These are phyloP conservation scores for Talaromyces stipitatus DNA, from an alignment of 495 filamentous ascomycete species.

Conservation along the genomic window DNA sequence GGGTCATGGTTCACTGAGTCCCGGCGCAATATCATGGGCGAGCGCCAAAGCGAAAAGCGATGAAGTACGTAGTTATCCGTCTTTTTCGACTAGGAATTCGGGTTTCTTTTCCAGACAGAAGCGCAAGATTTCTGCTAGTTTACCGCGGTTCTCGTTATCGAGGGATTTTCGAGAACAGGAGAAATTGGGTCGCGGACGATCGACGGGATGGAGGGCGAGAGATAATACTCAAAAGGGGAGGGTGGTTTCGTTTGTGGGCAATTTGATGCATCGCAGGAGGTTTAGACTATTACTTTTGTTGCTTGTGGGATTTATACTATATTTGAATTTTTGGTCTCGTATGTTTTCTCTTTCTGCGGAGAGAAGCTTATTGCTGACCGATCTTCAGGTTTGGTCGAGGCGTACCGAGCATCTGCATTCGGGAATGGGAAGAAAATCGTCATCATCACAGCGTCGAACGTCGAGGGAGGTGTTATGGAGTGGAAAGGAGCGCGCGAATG, in stretches of 20 bases:
- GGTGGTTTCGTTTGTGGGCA: slow-evolving; percentile 27
- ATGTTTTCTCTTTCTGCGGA: slow-evolving; percentile 13
- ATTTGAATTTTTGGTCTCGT: slow-evolving; percentile 54
- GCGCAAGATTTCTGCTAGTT: slow-evolving; percentile 60
- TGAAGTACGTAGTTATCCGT: slow-evolving; percentile 66
- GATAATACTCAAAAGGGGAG: slow-evolving; percentile 20
- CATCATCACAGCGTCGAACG: slow-evolving; percentile 87
- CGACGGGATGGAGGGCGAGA: slow-evolving; percentile 18
- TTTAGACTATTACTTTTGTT: slow-evolving; percentile 51
- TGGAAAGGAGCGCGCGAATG: slow-evolving; percentile 97
- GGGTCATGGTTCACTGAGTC: slow-evolving; percentile 17
- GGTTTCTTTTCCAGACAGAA: slow-evolving; percentile 79
- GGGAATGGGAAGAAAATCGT: slow-evolving; percentile 89
- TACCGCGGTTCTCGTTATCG: slow-evolving; percentile 47
- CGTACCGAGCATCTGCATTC: slow-evolving; percentile 51
- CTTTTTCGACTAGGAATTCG: slow-evolving; percentile 70
- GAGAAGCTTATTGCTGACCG: neutral
- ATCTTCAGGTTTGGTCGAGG: slow-evolving; percentile 24
- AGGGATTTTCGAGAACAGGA: slow-evolving; percentile 65
- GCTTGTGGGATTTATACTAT: slow-evolving; percentile 51
- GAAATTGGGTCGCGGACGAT: slow-evolving; percentile 51
- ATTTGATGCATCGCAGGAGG: slow-evolving; percentile 44
- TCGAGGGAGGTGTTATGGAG: slow-evolving; percentile 96
- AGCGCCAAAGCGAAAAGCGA: slow-evolving; percentile 69
- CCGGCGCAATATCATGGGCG: slow-evolving; percentile 65